Evolutionary conservation across 192 early-diverging fungal species (phyloP).

Genomic region (Coemansia furcata): DNA sequence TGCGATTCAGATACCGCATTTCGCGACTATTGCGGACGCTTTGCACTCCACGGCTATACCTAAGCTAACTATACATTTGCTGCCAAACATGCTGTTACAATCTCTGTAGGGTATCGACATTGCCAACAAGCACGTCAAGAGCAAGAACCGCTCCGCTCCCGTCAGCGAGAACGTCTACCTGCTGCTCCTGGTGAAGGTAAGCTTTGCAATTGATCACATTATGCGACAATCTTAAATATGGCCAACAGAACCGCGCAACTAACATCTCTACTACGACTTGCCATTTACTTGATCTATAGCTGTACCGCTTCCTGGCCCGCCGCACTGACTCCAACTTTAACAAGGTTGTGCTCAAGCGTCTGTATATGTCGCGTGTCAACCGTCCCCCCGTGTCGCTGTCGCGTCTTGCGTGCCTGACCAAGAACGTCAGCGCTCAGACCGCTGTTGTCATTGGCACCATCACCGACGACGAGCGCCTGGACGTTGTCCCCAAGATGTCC

Average conservation of each 20-base stretch:
- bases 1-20: neutral
- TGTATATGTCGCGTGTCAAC: constrained; percentile 98
- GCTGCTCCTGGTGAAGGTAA: constrained; percentile 90
- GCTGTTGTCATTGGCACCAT: constrained; percentile 95
- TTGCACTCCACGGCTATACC: neutral
- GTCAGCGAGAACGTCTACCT: constrained; percentile 97
- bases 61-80: neutral
- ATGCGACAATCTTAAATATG: neutral
- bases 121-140: constrained; percentile 98
- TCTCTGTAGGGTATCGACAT: constrained; percentile 91
- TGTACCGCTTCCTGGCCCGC: constrained; percentile 99
- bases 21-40: neutral
- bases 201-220: neutral
- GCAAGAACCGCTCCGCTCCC: constrained; percentile 82
- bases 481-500: constrained; percentile 92
- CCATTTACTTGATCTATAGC: constrained; percentile 49
- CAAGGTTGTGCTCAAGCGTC: constrained; percentile 97
- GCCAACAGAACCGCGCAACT: neutral
- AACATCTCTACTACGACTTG: neutral
- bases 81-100: neutral
- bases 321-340: constrained; percentile 98
- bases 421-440: constrained; percentile 78
- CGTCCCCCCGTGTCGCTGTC: constrained; percentile 93
- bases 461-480: constrained; percentile 93
- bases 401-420: constrained; percentile 78